Conservation (phyloP, 2,329 filamentous ascomycete species). For the Tolypocladium ophioglossoides region DNA sequence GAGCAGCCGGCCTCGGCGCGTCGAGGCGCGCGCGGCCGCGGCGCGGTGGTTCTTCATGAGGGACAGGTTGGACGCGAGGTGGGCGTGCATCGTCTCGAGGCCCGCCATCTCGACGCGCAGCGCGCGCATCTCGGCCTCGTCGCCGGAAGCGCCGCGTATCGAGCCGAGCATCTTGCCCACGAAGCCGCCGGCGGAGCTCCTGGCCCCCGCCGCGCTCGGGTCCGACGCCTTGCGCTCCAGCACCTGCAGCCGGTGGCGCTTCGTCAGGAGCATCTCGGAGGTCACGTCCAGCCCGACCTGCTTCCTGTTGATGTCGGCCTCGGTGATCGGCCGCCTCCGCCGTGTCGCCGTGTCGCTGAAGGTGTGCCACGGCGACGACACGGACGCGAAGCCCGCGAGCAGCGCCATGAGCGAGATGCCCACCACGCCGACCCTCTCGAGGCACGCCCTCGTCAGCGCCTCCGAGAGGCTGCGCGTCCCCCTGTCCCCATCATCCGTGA, state of each 20-base stretch:
- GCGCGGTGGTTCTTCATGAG: constrained; percentile 52
- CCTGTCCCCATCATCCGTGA: not conserved
- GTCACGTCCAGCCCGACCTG: constrained; percentile 70
- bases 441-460: constrained; percentile 39
- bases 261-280: constrained; percentile 66
- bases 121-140: constrained; percentile 46
- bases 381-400: constrained; percentile 81
- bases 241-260: constrained; percentile 60
- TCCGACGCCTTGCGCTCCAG: constrained; percentile 49
- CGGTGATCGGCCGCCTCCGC: constrained; percentile 47
- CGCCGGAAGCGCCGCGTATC: constrained; percentile 53
- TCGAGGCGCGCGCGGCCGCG: constrained; percentile 56
- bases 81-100: constrained; percentile 68
- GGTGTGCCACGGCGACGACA: constrained; percentile 77
- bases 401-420: constrained; percentile 80
- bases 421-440: constrained; percentile 69
- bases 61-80: constrained; percentile 54
- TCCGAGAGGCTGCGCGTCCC: constrained; percentile 19
- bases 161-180: constrained; percentile 65
- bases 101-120: constrained; percentile 69
- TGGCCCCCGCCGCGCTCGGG: constrained; percentile 24
- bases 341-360: constrained; percentile 52
- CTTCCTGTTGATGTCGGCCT: constrained; percentile 66
- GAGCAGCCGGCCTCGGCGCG: constrained; percentile 53
- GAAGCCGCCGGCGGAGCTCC: constrained; percentile 36